Evolutionary conservation across 208 protist genomes (phyloP).

Genomic region (Trypanosoma cruzi): DNA sequence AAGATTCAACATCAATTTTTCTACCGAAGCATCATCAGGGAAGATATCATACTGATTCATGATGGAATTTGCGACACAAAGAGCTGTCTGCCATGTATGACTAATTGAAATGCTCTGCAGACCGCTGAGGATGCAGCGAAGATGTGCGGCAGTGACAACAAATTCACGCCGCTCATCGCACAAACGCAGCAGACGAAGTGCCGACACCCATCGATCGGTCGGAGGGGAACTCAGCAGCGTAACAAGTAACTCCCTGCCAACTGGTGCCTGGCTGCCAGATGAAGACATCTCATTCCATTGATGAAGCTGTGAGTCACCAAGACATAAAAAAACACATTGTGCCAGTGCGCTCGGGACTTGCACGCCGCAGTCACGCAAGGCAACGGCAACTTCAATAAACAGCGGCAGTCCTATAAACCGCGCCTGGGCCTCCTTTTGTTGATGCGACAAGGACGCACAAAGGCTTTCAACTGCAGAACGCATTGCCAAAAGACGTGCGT

Average conservation of each 20-base stretch:
- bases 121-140: conserved; percentile 58
- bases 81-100: conserved; percentile 52
- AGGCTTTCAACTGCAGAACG: conserved; percentile 48
- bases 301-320: conserved; percentile 34
- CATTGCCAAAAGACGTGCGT: conserved; percentile 32
- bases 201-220: conserved; percentile 41
- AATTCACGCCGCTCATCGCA: conserved; percentile 31
- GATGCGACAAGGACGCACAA: conserved; percentile 44
- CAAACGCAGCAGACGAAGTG: conserved; percentile 40
- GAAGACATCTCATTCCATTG: background rate
- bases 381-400: conserved; percentile 39
- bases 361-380: conserved; percentile 32
- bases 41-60: conserved; percentile 28
- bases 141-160: conserved; percentile 54
- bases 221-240: conserved; percentile 19
- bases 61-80: conserved; percentile 40
- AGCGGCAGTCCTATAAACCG: conserved; percentile 47
- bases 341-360: conserved; percentile 56
- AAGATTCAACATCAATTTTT: conserved; percentile 62
- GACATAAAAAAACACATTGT: conserved; percentile 73
- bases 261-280: background rate
- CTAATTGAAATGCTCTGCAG: conserved; percentile 70
- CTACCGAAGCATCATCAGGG: conserved; percentile 53
- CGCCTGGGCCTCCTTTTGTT: conserved; percentile 63
- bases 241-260: conserved; percentile 26